Conservation (phyloP, 1,284 basidiomycete species). For the Rhodotorula sp. region DNA sequence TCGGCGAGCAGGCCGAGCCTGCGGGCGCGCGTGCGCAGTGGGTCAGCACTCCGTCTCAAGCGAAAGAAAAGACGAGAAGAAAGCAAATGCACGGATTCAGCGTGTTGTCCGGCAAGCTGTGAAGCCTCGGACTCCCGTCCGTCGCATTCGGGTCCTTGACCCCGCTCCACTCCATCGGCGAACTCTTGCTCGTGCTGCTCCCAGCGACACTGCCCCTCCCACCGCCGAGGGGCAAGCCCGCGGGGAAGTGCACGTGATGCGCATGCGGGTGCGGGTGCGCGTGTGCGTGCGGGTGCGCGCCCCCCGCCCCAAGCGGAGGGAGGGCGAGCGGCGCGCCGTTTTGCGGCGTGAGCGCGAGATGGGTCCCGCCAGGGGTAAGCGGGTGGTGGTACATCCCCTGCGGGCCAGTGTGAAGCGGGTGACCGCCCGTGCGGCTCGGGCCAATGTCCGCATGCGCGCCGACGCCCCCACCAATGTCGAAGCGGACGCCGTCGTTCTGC, state of each 20-base stretch:
- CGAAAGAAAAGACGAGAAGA: neutral
- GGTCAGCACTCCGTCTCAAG: neutral
- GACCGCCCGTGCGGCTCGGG: constrained; percentile 12
- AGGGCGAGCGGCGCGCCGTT: neutral
- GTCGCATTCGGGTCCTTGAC: constrained; percentile 48
- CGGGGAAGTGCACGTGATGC: constrained; percentile 8
- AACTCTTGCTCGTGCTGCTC: constrained; percentile 13
- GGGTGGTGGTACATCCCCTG: neutral
- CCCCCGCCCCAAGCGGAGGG: too few relatives aligned
- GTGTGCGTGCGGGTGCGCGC: constrained; percentile 3
- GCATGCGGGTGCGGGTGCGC: neutral
- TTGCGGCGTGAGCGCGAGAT: neutral
- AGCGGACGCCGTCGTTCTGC: constrained; percentile 11
- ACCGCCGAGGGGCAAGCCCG: constrained; percentile 40
- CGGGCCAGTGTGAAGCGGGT: constrained; percentile 9
- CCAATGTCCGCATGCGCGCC: constrained; percentile 14
- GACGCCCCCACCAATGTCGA: constrained; percentile 30
- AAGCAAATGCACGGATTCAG: constrained; percentile 64
- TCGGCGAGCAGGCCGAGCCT: constrained; percentile 80
- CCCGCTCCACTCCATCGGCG: constrained; percentile 38
- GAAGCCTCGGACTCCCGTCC: constrained; percentile 65
- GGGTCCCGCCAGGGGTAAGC: neutral
- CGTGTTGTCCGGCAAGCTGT: constrained; percentile 85
- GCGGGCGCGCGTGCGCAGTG: neutral
- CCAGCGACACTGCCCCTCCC: neutral